Conservation (phyloP, 2,329 filamentous ascomycete genomes). For the Fusarium sp. region DNA sequence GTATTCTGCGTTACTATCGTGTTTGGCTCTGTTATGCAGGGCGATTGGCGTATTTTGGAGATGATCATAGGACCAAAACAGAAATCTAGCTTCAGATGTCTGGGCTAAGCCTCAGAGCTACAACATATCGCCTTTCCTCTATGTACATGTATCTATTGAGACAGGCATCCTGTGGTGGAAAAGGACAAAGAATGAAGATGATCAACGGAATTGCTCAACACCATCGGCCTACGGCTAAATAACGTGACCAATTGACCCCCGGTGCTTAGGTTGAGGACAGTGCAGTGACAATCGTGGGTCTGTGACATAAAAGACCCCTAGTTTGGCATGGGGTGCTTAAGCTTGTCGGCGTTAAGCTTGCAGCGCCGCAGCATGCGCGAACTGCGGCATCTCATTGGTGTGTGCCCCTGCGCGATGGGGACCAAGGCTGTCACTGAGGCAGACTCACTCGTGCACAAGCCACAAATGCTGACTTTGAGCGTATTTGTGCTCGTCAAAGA, state of each 20-base stretch:
- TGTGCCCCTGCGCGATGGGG: not conserved
- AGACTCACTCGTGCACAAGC: constrained; percentile 14
- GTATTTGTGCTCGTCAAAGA: not conserved
- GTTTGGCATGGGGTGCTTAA: constrained; percentile 33
- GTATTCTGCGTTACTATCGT: not conserved
- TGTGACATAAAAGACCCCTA: constrained; percentile 29
- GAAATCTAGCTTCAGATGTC: not conserved
- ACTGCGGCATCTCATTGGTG: not conserved
- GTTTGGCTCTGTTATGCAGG: not conserved
- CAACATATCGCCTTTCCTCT: not conserved
- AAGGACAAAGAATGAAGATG: not conserved
- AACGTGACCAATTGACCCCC: not conserved
- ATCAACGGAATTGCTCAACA: not conserved
- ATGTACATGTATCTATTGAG: not conserved
- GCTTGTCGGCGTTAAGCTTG: constrained; percentile 35
- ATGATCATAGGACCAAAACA: not conserved
- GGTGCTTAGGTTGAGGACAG: not conserved
- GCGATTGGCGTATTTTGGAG: not conserved
- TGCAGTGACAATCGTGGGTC: constrained; percentile 3
- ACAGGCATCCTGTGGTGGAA: not conserved
- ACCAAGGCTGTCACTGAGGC: constrained; percentile 35
- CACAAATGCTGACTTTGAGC: no score
- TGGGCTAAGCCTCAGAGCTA: constrained; percentile 8
- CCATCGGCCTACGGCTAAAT: not conserved
- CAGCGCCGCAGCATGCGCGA: constrained; percentile 9